Conservation (phyloP, 2,329 filamentous ascomycete species). For the Fusarium vanettenii region DNA sequence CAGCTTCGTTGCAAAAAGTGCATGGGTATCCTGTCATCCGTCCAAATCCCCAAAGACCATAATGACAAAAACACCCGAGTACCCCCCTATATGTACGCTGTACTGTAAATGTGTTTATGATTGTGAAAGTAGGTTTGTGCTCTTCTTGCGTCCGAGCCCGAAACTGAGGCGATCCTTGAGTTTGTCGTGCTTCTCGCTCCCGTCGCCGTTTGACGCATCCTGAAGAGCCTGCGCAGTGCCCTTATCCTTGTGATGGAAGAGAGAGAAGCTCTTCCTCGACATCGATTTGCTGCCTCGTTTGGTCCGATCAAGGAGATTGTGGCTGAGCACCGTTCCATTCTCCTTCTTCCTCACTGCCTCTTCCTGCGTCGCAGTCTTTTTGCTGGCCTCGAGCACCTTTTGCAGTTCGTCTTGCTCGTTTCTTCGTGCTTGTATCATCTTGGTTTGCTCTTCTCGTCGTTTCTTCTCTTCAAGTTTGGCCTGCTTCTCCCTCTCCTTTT, state of each 20-base stretch:
- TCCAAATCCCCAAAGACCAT: slow-evolving; percentile 24
- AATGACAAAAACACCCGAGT: slow-evolving; percentile 19
- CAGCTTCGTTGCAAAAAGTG: slow-evolving; percentile 20
- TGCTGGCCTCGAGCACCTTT: slow-evolving; percentile 74
- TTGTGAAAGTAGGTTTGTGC: slow-evolving; percentile 57
- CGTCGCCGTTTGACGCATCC: slow-evolving; percentile 34
- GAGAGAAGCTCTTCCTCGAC: slow-evolving; percentile 79
- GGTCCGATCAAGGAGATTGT: slow-evolving; percentile 71
- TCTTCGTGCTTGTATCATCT: slow-evolving; percentile 62
- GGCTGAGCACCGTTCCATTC: slow-evolving; percentile 49
- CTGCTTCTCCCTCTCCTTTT: slow-evolving; percentile 50
- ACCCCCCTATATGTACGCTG: slow-evolving; percentile 22
- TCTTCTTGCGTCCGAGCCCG: slow-evolving; percentile 78
- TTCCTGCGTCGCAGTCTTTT: slow-evolving; percentile 68
- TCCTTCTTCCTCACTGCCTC: slow-evolving; percentile 55
- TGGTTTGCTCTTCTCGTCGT: slow-evolving; percentile 65
- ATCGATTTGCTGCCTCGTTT: slow-evolving; percentile 82
- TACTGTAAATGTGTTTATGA: slow-evolving; percentile 13
- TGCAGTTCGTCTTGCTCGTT: slow-evolving; percentile 72
- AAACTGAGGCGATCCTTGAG: slow-evolving; percentile 75
- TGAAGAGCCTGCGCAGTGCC: slow-evolving; percentile 40
- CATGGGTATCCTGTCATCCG: slow-evolving; percentile 40
- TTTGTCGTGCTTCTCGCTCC: slow-evolving; percentile 59
- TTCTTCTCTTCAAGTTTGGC: slow-evolving; percentile 58
- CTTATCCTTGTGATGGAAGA: slow-evolving; percentile 67